Conservation (phyloP, 805 yeast species). For the Kuraishia piskuri region DNA sequence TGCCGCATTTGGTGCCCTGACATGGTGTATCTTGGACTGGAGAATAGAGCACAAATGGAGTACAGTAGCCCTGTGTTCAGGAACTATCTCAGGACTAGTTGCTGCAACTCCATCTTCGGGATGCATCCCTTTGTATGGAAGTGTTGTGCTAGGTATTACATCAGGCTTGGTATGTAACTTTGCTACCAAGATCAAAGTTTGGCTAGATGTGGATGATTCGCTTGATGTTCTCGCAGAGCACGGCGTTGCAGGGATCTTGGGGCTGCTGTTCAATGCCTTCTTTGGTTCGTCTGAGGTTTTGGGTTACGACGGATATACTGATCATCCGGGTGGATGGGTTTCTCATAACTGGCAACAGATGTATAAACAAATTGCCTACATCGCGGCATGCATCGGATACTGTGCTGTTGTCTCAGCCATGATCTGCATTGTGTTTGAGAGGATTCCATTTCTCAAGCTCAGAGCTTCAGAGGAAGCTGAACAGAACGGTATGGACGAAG, state of each 20-base stretch:
- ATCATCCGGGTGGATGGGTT: constrained; percentile 87
- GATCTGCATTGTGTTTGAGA: constrained; percentile 64
- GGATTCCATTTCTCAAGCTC: constrained; percentile 73
- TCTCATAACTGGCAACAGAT: constrained; percentile 86
- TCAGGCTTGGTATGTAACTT: constrained; percentile 85
- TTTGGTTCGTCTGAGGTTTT: constrained; percentile 84
- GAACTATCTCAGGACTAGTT: constrained; percentile 89
- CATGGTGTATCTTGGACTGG: constrained; percentile 89
- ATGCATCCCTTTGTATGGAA: constrained; percentile 83
- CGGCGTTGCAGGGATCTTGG: constrained; percentile 92
- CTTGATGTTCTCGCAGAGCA: constrained; percentile 97
- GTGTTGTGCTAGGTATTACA: constrained; percentile 73
- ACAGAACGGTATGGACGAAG: constrained; percentile 87
- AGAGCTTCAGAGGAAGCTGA: constrained; percentile 83
- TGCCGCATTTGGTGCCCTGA: constrained; percentile 83
- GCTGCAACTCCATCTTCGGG: constrained; percentile 98
- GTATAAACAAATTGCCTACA: constrained; percentile 82
- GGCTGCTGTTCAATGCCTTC: constrained; percentile 79
- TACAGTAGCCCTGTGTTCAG: constrained; percentile 91
- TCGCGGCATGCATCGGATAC: constrained; percentile 68
- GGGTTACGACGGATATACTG: constrained; percentile 83
- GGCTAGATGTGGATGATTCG: constrained; percentile 81
- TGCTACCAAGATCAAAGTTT: constrained; percentile 78
- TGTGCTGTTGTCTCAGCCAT: constrained; percentile 69
- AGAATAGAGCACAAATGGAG: constrained; percentile 87